Base-by-base conservation (phyloP, 208 protist genomes). In the Novymonas esmeraldas region DNA sequence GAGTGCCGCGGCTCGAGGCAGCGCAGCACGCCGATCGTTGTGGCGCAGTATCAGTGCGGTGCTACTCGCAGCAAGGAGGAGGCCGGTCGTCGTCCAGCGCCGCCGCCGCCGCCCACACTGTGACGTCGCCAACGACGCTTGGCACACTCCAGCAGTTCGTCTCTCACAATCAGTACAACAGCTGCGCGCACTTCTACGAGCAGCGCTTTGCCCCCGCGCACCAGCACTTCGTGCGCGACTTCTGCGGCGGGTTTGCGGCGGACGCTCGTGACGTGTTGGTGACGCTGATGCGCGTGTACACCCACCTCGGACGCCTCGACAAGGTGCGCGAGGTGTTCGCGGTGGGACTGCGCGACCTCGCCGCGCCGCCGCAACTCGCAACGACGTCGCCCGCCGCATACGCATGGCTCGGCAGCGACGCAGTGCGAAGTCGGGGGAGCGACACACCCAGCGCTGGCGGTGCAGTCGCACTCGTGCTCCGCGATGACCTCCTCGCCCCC, bases 241-340 rank as follows among this genome's bases (percentile, higher is more conserved):
- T 88, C 62, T 79, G 79, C 52, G 59, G 56, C 33, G 80, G 73
- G 24, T 74, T 48, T 26, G 64, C 51, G 20, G 61, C 63, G 11
- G 76, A 88, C 7, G 83, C 76, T n/a, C 76, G 85, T 1, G 84
- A 92, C 29, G 66, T 77, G 31, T 50, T 78, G 22, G 29, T 90
- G 24, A 66, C 62, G 57, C 71, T 89, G 45, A 89, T 91, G 76
- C 81, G 86, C 29, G 64, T 78, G 11, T 95, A 90, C 82, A 82
- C 78, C 7, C 73, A 76, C 18, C 46, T 90, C 6, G 89, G 89
- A 6, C 70, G 80, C 13, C 88, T 92, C 73, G 73, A 90, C 28
- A 75, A 78, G 49, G 85, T 92, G 18, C 85, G 89, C 16, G 64
- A 79, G 13, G 67, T 92, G 18, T 82, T 95, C 61, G 39, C 59